These are phyloP conservation scores for Helianthus annuus DNA, from an alignment of 129 eudicot genomes.

Conservation along the genomic window DNA sequence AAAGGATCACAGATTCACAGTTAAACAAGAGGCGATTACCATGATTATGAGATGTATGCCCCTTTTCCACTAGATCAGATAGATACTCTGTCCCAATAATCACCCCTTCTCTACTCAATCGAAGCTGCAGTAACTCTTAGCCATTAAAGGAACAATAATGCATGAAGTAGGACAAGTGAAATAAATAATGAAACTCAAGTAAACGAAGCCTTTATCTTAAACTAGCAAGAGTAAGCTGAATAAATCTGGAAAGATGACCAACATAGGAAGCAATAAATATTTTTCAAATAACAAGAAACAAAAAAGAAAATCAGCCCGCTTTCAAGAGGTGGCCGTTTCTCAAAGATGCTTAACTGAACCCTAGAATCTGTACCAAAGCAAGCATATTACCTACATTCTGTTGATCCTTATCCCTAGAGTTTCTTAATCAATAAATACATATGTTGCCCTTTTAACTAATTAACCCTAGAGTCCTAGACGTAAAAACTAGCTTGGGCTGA, in stretches of 20 bases:
- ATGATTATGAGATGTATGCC: conserved; percentile 67
- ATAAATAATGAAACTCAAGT: conserved; percentile 11
- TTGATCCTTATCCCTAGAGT: neutral
- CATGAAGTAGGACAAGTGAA: conserved; percentile 18
- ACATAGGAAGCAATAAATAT: neutral
- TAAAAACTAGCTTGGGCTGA: neutral
- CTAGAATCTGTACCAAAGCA: neutral
- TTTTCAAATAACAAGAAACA: neutral
- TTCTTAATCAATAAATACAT: neutral
- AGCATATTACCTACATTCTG: neutral
- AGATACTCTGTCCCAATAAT: conserved; percentile 89
- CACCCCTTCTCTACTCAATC: conserved; percentile 69
- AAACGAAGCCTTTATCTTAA: conserved; percentile 9
- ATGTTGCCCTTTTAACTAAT: neutral
- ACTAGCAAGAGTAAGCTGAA: conserved; percentile 18
- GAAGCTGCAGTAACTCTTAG: conserved; percentile 69
- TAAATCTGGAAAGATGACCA: conserved; percentile 20
- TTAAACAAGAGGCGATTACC: conserved; percentile 42
- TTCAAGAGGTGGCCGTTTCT: neutral
- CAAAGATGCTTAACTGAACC: neutral
- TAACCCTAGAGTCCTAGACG: neutral
- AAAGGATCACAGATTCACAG: neutral
- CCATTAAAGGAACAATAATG: conserved; percentile 24
- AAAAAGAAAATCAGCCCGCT: neutral
- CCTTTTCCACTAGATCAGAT: conserved; percentile 96